Evolutionary conservation across 768 basidiomycete species (phyloP).

Genomic region (Pleurotus pulmonarius): DNA sequence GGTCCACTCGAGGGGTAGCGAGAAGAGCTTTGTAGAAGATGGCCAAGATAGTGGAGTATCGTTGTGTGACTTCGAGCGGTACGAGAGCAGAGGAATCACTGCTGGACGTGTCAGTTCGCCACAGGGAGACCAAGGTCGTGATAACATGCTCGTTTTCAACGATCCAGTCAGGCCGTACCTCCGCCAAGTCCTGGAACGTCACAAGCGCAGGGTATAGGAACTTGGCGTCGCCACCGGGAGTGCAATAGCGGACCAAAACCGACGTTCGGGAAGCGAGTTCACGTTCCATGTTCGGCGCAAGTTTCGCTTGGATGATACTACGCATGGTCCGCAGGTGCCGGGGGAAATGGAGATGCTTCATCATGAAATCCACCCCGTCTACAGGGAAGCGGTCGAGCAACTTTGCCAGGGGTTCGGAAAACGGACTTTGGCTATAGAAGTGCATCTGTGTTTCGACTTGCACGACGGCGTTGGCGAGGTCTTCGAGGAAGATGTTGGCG

Average conservation of each 20-base stretch:
- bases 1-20: constrained; percentile 73
- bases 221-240: constrained; percentile 44
- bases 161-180: constrained; percentile 69
- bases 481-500: constrained; percentile 88
- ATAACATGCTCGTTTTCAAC: constrained; percentile 62
- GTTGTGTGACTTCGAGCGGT: constrained; percentile 46
- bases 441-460: constrained; percentile 91
- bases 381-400: constrained; percentile 88
- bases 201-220: constrained; percentile 68
- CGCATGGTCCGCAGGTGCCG: constrained; percentile 80
- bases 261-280: constrained; percentile 63
- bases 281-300: constrained; percentile 72
- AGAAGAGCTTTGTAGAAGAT: constrained; percentile 76
- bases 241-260: constrained; percentile 45
- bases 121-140: constrained; percentile 68
- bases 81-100: constrained; percentile 37
- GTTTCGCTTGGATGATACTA: constrained; percentile 73
- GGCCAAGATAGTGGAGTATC: constrained; percentile 63
- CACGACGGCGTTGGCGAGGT: constrained; percentile 83
- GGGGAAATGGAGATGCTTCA: constrained; percentile 72
- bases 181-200: constrained; percentile 72
- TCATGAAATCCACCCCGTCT: constrained; percentile 83
- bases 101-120: constrained; percentile 53
- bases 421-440: constrained; percentile 85
- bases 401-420: constrained; percentile 87